Evolutionary conservation across 2,329 filamentous ascomycete species (phyloP), one percentile per base, ranked within the genome.

Genomic region (Acephala macrosclerotiorum): DNA sequence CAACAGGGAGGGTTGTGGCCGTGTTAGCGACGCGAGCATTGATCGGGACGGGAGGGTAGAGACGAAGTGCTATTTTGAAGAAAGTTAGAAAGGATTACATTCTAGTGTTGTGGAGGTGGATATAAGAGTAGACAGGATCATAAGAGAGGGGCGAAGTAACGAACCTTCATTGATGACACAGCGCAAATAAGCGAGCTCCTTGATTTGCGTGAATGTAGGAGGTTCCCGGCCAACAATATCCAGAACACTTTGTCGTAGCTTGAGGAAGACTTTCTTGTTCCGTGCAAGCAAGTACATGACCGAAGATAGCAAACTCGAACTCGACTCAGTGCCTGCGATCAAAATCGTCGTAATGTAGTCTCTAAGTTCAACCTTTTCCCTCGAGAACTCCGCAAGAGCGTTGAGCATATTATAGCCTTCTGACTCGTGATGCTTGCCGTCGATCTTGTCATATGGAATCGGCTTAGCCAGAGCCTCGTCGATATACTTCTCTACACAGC

Each of bases 41-140:
- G 65, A 75, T 29, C 8, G 58, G 42, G 20, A 61, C 33, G 2
- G 42, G 42, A 67, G 70, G 66, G 69, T 74, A 60, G 4, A 73
- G 40, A n/a, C 70, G 68, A 29, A 73, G 64, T 40, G 61, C 66
- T 71, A 11, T 6, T 12, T 25, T 4, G 18, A 59, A 22, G 25
- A 2, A 11, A 35, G 33, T 42, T 11, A 26, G 35, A 36, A 26
- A 20, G 20, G 20, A 16, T 18, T 26, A n/a, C 8, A 33, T 33
- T 33, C n/a, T 33, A 33, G 29, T n/a, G 29, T 33, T 22, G 22
- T 6, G 25, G 9, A 29, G 1, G 3, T 11, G 7, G 18, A n/a
- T 20, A 47, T 47, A 5, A n/a, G 5, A 22, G 16, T 47, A 47
- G 18, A n/a, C 3, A 42, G 36, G 14, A 42, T 14, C 5, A 14